These are phyloP conservation scores for Penicillium canariense DNA, from an alignment of 495 filamentous ascomycete species.

Conservation along the genomic window DNA sequence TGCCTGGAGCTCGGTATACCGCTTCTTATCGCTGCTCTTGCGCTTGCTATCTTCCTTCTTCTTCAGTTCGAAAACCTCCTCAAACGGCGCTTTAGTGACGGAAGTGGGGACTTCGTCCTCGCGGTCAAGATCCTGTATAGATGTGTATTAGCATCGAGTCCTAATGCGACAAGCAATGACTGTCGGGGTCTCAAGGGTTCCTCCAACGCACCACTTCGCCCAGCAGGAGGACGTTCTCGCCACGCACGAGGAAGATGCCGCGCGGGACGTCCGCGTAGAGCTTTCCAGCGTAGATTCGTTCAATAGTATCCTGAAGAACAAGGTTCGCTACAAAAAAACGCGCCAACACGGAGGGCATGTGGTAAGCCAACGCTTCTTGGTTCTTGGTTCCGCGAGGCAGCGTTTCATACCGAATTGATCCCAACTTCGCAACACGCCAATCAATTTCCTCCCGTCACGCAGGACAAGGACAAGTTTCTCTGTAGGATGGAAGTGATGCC, in stretches of 20 bases:
- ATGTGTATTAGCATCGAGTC: slow-evolving; percentile 3
- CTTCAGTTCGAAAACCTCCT: slow-evolving; percentile 68
- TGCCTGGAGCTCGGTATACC: slow-evolving; percentile 62
- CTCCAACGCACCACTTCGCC: slow-evolving; percentile 74
- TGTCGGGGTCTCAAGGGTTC: background rate
- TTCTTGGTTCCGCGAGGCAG: too few species aligned
- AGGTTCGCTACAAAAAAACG: slow-evolving; percentile 67
- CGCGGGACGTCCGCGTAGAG: slow-evolving; percentile 78
- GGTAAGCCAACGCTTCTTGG: slow-evolving; percentile 1
- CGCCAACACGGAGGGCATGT: slow-evolving; percentile 8
- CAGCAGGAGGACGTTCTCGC: slow-evolving; percentile 88
- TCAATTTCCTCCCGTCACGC: slow-evolving; percentile 88
- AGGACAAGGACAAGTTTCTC: slow-evolving; percentile 91
- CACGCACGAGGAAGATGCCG: slow-evolving; percentile 84
- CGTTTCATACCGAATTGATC: slow-evolving; percentile 92
- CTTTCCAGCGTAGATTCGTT: slow-evolving; percentile 71
- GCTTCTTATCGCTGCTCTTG: slow-evolving; percentile 69
- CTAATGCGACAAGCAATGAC: background rate
- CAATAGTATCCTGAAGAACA: slow-evolving; percentile 85
- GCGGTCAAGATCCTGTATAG: slow-evolving; percentile 75
- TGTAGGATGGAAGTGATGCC: slow-evolving; percentile 30
- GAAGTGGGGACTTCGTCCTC: slow-evolving; percentile 81
- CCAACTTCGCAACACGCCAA: slow-evolving; percentile 92
- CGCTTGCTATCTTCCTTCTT: slow-evolving; percentile 65
- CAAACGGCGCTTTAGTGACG: slow-evolving; percentile 62